phyloP scores from a whole-genome alignment of 139 green algal genomes.

The Mesotaenium endlicherianum region DNA sequence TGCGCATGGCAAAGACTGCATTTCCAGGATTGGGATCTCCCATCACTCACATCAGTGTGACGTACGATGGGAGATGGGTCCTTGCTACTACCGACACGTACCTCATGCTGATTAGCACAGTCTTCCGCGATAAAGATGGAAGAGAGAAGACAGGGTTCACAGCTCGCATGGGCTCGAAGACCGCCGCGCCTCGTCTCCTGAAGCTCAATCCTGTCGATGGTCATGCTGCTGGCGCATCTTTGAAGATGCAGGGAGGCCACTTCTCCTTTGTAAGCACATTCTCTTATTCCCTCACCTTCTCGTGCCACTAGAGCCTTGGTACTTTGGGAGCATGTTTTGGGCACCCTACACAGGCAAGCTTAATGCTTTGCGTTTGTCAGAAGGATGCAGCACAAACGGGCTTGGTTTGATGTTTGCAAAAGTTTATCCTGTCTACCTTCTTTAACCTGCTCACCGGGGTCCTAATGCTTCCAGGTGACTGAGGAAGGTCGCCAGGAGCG shows the following conservation, averaged over 20 bases:
- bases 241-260: conserved; percentile 62
- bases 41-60: conserved; percentile 89
- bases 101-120: conserved; percentile 89
- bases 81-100: conserved; percentile 90
- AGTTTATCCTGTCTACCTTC: too few relatives aligned
- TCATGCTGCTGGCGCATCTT: neutral
- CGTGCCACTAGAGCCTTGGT: too few relatives aligned
- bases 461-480: conserved; percentile 22
- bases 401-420: too few relatives aligned
- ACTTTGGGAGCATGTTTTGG: too few relatives aligned
- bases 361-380: too few relatives aligned
- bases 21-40: conserved; percentile 83
- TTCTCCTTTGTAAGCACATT: conserved; percentile 85
- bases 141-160: conserved; percentile 76
- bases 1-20: conserved; percentile 76
- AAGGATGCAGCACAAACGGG: too few relatives aligned
- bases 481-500: conserved; percentile 16
- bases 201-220: conserved; percentile 78
- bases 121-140: conserved; percentile 67
- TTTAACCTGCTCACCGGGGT: too few relatives aligned
- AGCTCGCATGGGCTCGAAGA: conserved; percentile 40
- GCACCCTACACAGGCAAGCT: too few relatives aligned
- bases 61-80: conserved; percentile 76
- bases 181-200: conserved; percentile 76
- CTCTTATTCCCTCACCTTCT: neutral